Base-by-base conservation (phyloP, 2,329 filamentous ascomycete species). In the Fusarium duplospermum region DNA sequence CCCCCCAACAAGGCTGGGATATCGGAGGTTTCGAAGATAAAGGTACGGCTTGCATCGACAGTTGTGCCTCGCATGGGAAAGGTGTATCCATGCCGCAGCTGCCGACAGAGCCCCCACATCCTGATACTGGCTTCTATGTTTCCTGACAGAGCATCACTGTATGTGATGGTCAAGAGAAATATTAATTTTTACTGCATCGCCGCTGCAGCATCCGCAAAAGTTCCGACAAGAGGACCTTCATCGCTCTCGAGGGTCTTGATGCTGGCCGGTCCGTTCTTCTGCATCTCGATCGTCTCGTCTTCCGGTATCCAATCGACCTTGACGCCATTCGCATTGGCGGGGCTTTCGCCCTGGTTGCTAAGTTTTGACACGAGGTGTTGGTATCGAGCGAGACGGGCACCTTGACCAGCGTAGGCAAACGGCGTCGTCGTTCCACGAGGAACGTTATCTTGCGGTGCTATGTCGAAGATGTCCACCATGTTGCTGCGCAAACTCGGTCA, bases 391-490 rank as follows among this genome's bases (percentile, higher is more conserved):
- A 89, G 81, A 66, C 87, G 87, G 54, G 87, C 85, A 70, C 90
- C 89, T 78, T 90, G 89, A 57, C 86, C 87, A 61, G 87, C 85
- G 74, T 88, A 87, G 29, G 82, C 83, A 62, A 88, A 89, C 1
- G 83, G 83, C 18, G 83, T 74, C 76, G 80, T 69, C 69, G 79
- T 68, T 72, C 82, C 77, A 74, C 84, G 77, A 70, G 80, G 76
- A 60, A 79, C 76, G 36, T 83, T 81, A 67, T 86, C 86, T 67
- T 88, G 86, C 24, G 89, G 89, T 38, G 88, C 87, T 77, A 91
- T 90, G 72, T 92, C 90, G 82, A 92, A 92, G 56, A 92, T 89
- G 78, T 92, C 90, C 69, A 92, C 90, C 83, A 92, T 89, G 77
- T 92, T 91, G 77, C 90, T 92, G 78, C 59, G 71, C 56, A 35